Evolutionary conservation across 1,284 basidiomycete species (phyloP), one percentile per base, ranked within the genome.

Genomic region (Polyporus tsugae): DNA sequence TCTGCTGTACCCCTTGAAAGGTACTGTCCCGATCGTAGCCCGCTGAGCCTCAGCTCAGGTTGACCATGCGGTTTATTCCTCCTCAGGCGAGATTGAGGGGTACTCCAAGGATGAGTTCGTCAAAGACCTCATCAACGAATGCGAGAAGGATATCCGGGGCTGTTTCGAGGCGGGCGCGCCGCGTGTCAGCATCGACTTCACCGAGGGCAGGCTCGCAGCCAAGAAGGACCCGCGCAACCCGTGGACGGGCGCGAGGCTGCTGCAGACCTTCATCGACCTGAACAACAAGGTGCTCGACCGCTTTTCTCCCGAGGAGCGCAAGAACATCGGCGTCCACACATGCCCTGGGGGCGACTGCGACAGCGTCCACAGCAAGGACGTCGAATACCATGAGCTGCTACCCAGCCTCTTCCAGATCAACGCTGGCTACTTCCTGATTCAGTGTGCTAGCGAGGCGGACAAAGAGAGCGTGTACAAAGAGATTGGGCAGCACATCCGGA

Each of bases 181-280:
- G 29, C 29, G 52, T 11, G 52, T 55, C 29, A 55, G 52, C 29
- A 55, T 55, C 29, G 52, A 55, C 52, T 55, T 55, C 52, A 55
- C 52, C 29, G 52, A 55, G 52, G 52, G 52, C 15, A 29, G 52
- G 5, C 52, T 55, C 29, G 52, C 52, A 19, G 52, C 52, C 52
- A 55, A 55, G 52, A 55, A 55, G 29, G 52, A 55, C 52, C 52
- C 52, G 17, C 52, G 52, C 29, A 55, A 55, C 52, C 52, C 52
- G 33, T 55, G 52, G 52, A 55, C 52, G 0, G 52, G 52, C 33
- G 52, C 29, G 52, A 19, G 15, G 4, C 29, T 55, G 6, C 29
- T 55, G 5, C 52, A 33, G 29, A 55, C 52, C 0, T 55, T 55
- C 52, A 35, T 55, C 29, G 29, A 35, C 13, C 52, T 55, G 13